Conservation (phyloP, 1,284 basidiomycete genomes). For the Heterobasidion annosum region DNA sequence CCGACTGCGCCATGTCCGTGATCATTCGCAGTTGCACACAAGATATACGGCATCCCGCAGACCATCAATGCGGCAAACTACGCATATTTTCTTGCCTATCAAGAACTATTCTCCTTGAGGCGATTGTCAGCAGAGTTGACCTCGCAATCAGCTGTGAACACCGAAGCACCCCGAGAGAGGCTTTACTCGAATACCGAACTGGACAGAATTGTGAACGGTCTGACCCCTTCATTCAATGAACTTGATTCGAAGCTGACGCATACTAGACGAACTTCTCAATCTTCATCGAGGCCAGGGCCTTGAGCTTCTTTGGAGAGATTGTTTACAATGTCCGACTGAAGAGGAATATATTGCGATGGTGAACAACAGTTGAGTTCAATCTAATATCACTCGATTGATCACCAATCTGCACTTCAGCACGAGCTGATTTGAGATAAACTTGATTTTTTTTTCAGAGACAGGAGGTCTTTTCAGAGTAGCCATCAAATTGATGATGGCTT, state of each 20-base stretch:
- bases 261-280: slow-evolving; percentile 74
- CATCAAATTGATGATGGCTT: slow-evolving; percentile 95
- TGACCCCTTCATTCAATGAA: slow-evolving; percentile 7
- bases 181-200: slow-evolving; percentile 33
- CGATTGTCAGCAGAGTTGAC: slow-evolving; percentile 14
- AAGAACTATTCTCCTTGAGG: slow-evolving; percentile 64
- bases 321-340: slow-evolving; percentile 87
- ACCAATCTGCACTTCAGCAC: neutral
- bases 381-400: too few relatives aligned
- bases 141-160: slow-evolving; percentile 2
- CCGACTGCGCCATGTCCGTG: neutral
- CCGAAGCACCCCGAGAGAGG: slow-evolving; percentile 13
- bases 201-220: slow-evolving; percentile 65
- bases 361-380: slow-evolving; percentile 71
- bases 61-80: slow-evolving; percentile 98
- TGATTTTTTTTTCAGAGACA: slow-evolving; percentile 58
- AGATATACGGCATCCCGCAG: slow-evolving; percentile 93
- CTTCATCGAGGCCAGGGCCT: slow-evolving; percentile 95
- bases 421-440: neutral
- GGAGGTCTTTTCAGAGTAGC: slow-evolving; percentile 91
- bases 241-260: neutral
- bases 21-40: slow-evolving; percentile 67
- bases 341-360: slow-evolving; percentile 96
- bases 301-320: slow-evolving; percentile 93
- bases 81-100: slow-evolving; percentile 87